Base-by-base conservation (phyloP, 139 green algal species). In the Chlamydomonas schloesseri region DNA sequence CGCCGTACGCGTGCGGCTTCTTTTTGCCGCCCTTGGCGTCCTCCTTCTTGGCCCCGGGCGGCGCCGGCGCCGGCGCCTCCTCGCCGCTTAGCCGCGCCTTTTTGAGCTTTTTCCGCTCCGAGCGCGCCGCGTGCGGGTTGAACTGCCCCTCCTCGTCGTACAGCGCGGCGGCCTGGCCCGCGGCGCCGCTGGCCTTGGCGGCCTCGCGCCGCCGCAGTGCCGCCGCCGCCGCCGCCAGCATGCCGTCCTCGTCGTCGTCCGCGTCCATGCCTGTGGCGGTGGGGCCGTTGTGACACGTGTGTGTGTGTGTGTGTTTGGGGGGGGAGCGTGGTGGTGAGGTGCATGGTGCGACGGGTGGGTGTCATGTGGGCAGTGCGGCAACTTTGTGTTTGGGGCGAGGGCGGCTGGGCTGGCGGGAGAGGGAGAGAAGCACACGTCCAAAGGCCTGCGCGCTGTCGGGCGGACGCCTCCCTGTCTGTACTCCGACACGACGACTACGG, bases 141-240 rank as follows among this genome's bases (percentile, higher is more conserved):
- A 94, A 95, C 88, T 98, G 95, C 31, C 96, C 96, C 6, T 93
- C 88, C 69, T 96, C 92, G 36, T 26, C 68, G 75, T 98, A 98
- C 70, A 98, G 91, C 72, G 89, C 60, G 93, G 23, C 37, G 34
- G 60, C 33, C 71, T 21, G 55, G 6, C 42, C 76, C 71, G 42
- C 81, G 1, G 23, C 57, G 21, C 50, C 76, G 42, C 50, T 72
- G 67, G 62, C 69, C 68, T 79, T 82, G 58, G 62, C 69, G 28
- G 82, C 58, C n/a, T 87, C 67, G 53, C 78, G 78, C 33, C 60
- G 74, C 81, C 78, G 31, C 57, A 62, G 83, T 64, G 64, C 80
- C 37, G 74, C 82, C 20, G 57, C 65, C 24, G 71, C 64, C 46
- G 81, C 86, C 0, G 81, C 77, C 67, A 90, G 75, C 15, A 83